Evolutionary conservation across 345 rosid species (phyloP).

Genomic region (Acer yangbiense): DNA sequence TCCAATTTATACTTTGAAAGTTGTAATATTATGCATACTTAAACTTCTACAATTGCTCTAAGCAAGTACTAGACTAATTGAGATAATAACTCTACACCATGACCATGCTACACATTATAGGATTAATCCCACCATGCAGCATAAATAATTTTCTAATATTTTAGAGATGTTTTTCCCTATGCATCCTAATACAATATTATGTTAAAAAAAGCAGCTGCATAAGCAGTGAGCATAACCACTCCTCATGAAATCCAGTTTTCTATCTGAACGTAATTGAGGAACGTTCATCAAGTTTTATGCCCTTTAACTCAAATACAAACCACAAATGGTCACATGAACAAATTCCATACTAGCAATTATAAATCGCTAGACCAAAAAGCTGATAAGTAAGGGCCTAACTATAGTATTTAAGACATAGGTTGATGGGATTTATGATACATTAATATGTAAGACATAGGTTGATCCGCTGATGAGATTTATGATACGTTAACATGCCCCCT

Average conservation of each 20-base stretch:
- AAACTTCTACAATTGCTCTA: not conserved
- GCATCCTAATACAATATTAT: not conserved
- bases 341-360: not conserved
- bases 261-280: not conserved
- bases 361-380: too few species aligned
- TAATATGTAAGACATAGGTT: too few species aligned
- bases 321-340: not conserved
- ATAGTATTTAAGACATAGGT: too few species aligned
- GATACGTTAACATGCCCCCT: too few species aligned
- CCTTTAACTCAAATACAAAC: not conserved
- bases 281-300: not conserved
- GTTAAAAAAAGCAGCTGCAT: not conserved
- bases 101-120: not conserved
- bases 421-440: too few species aligned
- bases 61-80: not conserved
- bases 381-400: too few species aligned
- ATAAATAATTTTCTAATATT: not conserved
- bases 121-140: constrained; percentile 3
- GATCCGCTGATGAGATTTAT: too few species aligned
- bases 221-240: not conserved
- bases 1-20: not conserved
- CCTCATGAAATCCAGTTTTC: not conserved
- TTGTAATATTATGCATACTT: not conserved
- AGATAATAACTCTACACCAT: not conserved
- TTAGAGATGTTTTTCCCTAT: not conserved